These are phyloP conservation scores for Dichotomocladium elegans DNA, from an alignment of 371 early-diverging fungal species.

Conservation along the genomic window DNA sequence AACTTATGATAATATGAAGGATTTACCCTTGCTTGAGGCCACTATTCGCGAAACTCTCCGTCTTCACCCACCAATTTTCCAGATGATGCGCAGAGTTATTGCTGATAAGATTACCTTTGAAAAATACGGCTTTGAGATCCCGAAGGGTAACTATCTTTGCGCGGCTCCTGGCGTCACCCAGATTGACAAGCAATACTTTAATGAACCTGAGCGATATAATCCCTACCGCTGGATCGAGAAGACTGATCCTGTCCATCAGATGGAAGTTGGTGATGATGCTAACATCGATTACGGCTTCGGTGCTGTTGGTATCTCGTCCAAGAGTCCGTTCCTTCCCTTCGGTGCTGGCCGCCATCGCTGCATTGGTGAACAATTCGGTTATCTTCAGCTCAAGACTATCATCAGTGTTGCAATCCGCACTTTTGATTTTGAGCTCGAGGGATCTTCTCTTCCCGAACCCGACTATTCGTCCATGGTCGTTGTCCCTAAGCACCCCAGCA, in stretches of 20 bases:
- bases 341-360: constrained; percentile 98
- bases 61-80: constrained; percentile 90
- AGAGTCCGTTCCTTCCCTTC: constrained; percentile 90
- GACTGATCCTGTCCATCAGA: constrained; percentile 36
- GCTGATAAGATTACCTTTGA: constrained; percentile 62
- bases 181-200: constrained; percentile 73
- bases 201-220: constrained; percentile 73
- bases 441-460: constrained; percentile 69
- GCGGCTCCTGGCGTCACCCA: constrained; percentile 85
- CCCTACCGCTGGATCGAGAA: constrained; percentile 77
- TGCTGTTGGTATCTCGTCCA: constrained; percentile 67
- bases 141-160: constrained; percentile 85
- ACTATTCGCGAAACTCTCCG: constrained; percentile 89
- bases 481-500: constrained; percentile 70
- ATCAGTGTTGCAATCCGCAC: constrained; percentile 74
- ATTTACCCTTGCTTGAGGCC: constrained; percentile 74
- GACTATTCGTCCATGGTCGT: constrained; percentile 93
- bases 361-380: constrained; percentile 97
- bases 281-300: constrained; percentile 85
- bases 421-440: constrained; percentile 57
- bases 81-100: constrained; percentile 90
- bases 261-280: constrained; percentile 65
- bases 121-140: constrained; percentile 78
- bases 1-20: constrained; percentile 76
- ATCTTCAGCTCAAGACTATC: constrained; percentile 92